Conservation (phyloP, 2,329 filamentous ascomycete genomes). For the Raffaelea deltoideospora region DNA sequence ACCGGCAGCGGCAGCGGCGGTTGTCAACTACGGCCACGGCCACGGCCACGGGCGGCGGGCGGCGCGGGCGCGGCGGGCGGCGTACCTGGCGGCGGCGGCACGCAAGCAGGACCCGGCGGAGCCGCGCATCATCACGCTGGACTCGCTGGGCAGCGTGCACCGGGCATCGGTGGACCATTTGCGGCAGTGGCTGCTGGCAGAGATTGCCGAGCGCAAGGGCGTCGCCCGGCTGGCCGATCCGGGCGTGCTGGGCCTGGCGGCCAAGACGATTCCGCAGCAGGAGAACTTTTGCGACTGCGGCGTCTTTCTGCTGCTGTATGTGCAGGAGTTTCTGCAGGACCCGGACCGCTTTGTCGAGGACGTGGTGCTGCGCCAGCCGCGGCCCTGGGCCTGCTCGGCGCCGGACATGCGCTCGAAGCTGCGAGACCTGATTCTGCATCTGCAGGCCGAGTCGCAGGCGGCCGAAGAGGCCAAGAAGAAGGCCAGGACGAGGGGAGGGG, state of each 20-base stretch:
- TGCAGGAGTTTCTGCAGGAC: slow-evolving; percentile 63
- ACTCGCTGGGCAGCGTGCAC: slow-evolving; percentile 61
- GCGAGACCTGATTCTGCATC: slow-evolving; percentile 46
- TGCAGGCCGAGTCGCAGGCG: slow-evolving; percentile 43
- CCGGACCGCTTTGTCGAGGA: slow-evolving; percentile 56
- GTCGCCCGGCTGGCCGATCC: slow-evolving; percentile 23
- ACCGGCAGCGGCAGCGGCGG: slow-evolving; percentile 1
- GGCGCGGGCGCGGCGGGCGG: background rate
- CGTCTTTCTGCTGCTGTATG: slow-evolving; percentile 70
- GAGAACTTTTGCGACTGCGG: slow-evolving; percentile 82
- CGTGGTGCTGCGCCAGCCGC: slow-evolving; percentile 43
- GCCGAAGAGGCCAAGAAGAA: slow-evolving; percentile 22
- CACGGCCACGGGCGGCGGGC: background rate
- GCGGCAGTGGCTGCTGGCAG: slow-evolving; percentile 61
- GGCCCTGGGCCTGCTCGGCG: slow-evolving; percentile 37
- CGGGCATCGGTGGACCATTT: slow-evolving; percentile 49
- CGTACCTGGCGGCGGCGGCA: background rate
- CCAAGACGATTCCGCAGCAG: slow-evolving; percentile 63
- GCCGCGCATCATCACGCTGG: slow-evolving; percentile 69
- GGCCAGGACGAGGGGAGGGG: no score
- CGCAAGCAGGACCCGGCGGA: slow-evolving; percentile 33
- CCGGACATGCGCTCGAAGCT: slow-evolving; percentile 48
- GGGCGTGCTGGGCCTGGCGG: slow-evolving; percentile 40
- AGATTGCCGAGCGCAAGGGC: slow-evolving; percentile 49
- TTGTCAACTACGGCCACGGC: no score